A percentile compares a stretch with the other conserved stretches of the same genome.
These are phyloP conservation scores for Podaxis sp. DNA, from an alignment of 768 basidiomycete genomes.

Conservation along the genomic window DNA sequence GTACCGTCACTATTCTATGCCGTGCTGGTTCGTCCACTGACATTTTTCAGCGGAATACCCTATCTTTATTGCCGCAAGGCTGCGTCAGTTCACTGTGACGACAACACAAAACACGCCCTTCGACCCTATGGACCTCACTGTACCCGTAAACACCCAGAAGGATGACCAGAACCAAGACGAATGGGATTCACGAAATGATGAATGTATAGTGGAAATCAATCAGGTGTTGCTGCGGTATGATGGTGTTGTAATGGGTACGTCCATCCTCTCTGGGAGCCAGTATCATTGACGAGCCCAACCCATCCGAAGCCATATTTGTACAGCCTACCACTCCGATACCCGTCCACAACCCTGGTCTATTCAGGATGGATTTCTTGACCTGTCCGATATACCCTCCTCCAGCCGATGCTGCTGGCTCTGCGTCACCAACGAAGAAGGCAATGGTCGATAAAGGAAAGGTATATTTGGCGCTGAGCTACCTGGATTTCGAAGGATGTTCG, in stretches of 20 bases:
- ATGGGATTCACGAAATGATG: conserved; percentile 62
- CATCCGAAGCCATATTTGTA: conserved; percentile 3
- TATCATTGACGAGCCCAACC: not conserved
- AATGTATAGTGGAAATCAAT: conserved; percentile 52
- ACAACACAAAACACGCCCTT: conserved; percentile 26
- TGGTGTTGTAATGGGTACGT: conserved; percentile 1
- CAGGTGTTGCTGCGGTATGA: conserved; percentile 9
- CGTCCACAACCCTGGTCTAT: not conserved
- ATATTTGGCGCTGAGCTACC: conserved; percentile 50
- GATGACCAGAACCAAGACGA: conserved; percentile 32
- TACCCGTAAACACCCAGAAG: conserved; percentile 32
- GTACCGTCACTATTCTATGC: conserved; percentile 30
- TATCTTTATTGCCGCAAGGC: conserved; percentile 64
- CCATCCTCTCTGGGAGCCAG: not conserved
- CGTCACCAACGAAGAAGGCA: conserved; percentile 18
- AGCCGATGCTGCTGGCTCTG: conserved; percentile 16
- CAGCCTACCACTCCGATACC: conserved; percentile 12
- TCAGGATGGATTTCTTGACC: conserved; percentile 6
- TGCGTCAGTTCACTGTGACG: conserved; percentile 50
- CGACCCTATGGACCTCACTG: conserved; percentile 43
- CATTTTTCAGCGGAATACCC: conserved; percentile 42
- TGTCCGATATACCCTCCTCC: conserved; percentile 15
- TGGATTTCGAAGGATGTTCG: conserved; percentile 68
- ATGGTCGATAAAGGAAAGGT: conserved; percentile 30
- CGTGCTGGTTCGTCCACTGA: not conserved